Percentiles rank a stretch among this genome's conserved stretches.
phyloP scores from a whole-genome alignment of 2,329 filamentous ascomycete species.

The Teratosphaeria pseudoeucalypti region DNA sequence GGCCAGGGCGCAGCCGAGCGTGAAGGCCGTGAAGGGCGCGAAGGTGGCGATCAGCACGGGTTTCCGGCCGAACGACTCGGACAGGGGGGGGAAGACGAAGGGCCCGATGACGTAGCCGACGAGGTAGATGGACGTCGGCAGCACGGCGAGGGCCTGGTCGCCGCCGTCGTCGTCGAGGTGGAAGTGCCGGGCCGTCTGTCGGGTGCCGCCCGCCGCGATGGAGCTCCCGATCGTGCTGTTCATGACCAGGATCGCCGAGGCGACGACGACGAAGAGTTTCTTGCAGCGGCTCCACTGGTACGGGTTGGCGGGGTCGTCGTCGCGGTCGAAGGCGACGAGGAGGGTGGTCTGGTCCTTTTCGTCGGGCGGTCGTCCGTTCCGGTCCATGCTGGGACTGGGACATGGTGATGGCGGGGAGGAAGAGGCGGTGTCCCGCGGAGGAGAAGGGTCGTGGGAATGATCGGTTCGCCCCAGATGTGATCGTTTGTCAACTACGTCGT shows the following conservation, averaged over 20 bases:
- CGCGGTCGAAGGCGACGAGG: constrained; percentile 29
- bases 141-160: constrained; percentile 30
- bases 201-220: constrained; percentile 53
- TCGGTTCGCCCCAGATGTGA: constrained; percentile 15
- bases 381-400: constrained; percentile 2
- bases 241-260: constrained; percentile 50
- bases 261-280: constrained; percentile 46
- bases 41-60: constrained; percentile 43
- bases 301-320: constrained; percentile 32
- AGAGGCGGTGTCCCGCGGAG: constrained; percentile 12
- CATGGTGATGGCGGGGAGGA: constrained; percentile 9
- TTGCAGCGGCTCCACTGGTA: constrained; percentile 31
- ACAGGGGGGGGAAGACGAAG: constrained; percentile 28
- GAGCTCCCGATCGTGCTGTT: constrained; percentile 59
- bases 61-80: constrained; percentile 37
- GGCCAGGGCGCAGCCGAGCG: constrained; percentile 34
- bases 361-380: neutral
- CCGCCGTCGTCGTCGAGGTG: constrained; percentile 39
- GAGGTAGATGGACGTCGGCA: constrained; percentile 42
- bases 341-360: constrained; percentile 10
- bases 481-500: constrained; percentile 11
- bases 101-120: constrained; percentile 39
- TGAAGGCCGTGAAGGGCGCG: constrained; percentile 35
- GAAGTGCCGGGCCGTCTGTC: constrained; percentile 49
- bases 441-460: constrained; percentile 5